phyloP scores from a whole-genome alignment of 331 rosid species.

The Ulmus americana region DNA sequence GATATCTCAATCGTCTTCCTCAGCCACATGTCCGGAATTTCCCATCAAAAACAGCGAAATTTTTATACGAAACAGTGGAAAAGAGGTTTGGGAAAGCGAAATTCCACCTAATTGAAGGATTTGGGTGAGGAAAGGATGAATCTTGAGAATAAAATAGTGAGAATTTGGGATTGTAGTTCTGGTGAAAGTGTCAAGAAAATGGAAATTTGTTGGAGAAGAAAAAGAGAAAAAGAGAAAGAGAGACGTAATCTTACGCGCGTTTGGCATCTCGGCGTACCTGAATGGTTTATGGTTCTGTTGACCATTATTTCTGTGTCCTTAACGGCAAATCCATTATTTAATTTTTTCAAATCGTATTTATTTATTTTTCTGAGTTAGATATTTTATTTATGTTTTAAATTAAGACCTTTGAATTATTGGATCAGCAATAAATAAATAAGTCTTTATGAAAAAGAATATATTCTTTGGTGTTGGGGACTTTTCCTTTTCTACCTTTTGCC shows the following conservation, averaged over 20 bases:
- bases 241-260: constrained; percentile 21
- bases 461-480: no score
- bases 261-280: background rate
- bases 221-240: constrained; percentile 4
- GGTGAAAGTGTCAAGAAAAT: constrained; percentile 8
- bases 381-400: no score
- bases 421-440: no score
- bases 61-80: background rate
- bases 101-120: constrained; percentile 11
- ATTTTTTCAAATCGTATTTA: no score
- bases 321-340: no score
- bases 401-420: no score
- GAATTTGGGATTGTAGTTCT: background rate
- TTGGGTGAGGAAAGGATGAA: background rate
- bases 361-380: no score
- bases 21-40: constrained; percentile 14
- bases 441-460: no score
- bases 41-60: constrained; percentile 3
- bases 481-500: no score
- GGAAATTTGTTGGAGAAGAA: background rate
- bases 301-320: no score
- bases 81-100: constrained; percentile 9
- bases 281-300: background rate
- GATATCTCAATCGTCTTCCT: constrained; percentile 26
- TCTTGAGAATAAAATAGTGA: background rate